Conservation (phyloP, 78 protist species). For the Protostelium mycophagum region DNA sequence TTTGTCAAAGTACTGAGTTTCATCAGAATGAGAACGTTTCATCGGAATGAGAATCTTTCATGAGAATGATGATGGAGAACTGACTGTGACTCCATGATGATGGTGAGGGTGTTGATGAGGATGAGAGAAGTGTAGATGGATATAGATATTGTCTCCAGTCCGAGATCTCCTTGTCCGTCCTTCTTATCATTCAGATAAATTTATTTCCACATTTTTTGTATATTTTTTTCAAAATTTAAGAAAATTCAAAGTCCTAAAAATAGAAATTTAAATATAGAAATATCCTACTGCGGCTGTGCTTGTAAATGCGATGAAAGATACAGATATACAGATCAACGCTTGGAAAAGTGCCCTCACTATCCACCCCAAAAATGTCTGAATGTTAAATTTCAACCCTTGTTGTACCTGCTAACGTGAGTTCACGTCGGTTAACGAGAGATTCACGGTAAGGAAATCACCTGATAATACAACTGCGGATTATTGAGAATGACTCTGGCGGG, state of each 20-base stretch:
- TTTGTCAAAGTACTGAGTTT: constrained; percentile 31
- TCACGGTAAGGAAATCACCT: background rate
- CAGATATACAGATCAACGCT: constrained; percentile 13
- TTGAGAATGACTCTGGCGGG: constrained; percentile 23
- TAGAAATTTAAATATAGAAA: constrained; percentile 4
- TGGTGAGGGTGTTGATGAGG: constrained; percentile 40
- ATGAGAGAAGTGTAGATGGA: constrained; percentile 55
- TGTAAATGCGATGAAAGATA: constrained; percentile 11
- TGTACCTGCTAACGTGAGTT: constrained; percentile 1
- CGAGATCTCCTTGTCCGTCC: background rate
- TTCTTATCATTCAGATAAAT: too few relatives aligned
- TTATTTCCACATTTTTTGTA: too few relatives aligned
- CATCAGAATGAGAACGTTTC: background rate
- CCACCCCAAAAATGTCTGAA: constrained; percentile 21
- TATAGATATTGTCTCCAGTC: constrained; percentile 25
- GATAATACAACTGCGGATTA: constrained; percentile 27
- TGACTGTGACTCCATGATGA: constrained; percentile 46
- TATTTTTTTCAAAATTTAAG: too few relatives aligned
- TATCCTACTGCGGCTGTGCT: constrained; percentile 1
- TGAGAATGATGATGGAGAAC: background rate
- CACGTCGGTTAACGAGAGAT: background rate
- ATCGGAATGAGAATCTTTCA: background rate
- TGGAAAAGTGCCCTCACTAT: constrained; percentile 50
- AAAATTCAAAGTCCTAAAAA: too few relatives aligned
- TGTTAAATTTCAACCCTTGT: constrained; percentile 19